A percentile compares a stretch with the other conserved stretches of the same genome.
These are phyloP conservation scores for Porpolomopsis calyptriformis DNA, from an alignment of 768 basidiomycete genomes.

Conservation along the genomic window DNA sequence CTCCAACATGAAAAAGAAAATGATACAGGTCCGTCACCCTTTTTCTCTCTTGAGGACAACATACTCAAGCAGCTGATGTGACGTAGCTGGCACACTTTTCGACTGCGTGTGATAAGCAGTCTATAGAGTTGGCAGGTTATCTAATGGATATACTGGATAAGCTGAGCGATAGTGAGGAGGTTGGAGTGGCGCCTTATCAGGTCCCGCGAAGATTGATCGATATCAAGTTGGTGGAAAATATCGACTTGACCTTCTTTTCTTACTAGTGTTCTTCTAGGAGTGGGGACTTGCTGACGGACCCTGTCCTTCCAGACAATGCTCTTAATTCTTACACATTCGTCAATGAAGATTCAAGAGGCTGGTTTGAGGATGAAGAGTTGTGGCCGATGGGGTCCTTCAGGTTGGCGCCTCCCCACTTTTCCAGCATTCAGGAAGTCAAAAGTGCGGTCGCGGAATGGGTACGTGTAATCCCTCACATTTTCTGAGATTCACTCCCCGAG, in stretches of 20 bases:
- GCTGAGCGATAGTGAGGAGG: background rate
- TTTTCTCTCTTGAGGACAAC: background rate
- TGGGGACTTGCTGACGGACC: conserved; percentile 13
- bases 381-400: conserved; percentile 10
- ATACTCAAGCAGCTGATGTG: background rate
- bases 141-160: conserved; percentile 5
- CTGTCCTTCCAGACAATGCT: conserved; percentile 9
- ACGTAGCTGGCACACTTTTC: conserved; percentile 10
- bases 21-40: conserved; percentile 4
- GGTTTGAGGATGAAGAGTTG: conserved; percentile 5
- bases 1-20: background rate
- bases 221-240: conserved; percentile 9
- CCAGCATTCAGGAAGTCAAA: conserved; percentile 1
- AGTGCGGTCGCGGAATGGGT: conserved; percentile 14
- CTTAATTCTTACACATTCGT: conserved; percentile 9
- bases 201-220: conserved; percentile 17
- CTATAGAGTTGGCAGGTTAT: conserved; percentile 4
- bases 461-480: background rate
- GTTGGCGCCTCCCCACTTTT: conserved; percentile 1
- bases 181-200: conserved; percentile 14
- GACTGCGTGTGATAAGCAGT: conserved; percentile 2
- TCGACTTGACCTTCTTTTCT: background rate
- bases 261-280: conserved; percentile 9
- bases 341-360: conserved; percentile 4
- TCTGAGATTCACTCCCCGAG: background rate